Conservation (phyloP, 495 filamentous ascomycete genomes). For the Hypoxylon rickii region DNA sequence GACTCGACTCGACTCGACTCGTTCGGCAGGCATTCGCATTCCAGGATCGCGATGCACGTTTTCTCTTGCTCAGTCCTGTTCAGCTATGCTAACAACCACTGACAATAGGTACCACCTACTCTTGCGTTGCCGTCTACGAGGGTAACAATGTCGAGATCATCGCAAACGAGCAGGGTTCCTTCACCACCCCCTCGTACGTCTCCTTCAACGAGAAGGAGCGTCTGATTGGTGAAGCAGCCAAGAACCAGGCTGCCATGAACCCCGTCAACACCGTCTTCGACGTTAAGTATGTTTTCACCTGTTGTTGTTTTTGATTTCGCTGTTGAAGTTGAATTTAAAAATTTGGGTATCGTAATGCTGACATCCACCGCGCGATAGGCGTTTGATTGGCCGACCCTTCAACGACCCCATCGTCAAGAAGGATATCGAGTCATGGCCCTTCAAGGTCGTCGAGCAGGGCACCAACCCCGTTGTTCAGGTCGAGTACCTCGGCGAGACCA, state of each 20-base stretch:
- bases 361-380: constrained; percentile 53
- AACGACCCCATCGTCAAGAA: constrained; percentile 96
- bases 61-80: no score
- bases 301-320: background rate
- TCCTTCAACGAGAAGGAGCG: constrained; percentile 98
- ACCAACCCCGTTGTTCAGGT: constrained; percentile 93
- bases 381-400: constrained; percentile 94
- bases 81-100: constrained; percentile 17
- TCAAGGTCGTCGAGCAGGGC: constrained; percentile 91
- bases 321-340: no score
- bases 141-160: constrained; percentile 99
- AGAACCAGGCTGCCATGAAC: constrained; percentile 99
- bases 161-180: constrained; percentile 99
- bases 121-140: constrained; percentile 99
- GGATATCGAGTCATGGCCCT: constrained; percentile 97
- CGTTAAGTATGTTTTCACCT: constrained; percentile 68
- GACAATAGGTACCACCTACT: constrained; percentile 90
- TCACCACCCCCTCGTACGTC: constrained; percentile 97
- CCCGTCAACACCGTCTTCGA: constrained; percentile 97
- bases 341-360: constrained; percentile 32
- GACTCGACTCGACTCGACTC: no score
- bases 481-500: constrained; percentile 91
- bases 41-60: no score
- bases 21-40: no score
- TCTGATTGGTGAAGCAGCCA: constrained; percentile 97